A percentile compares a stretch with the other conserved stretches of the same genome.
Evolutionary conservation across 2,329 filamentous ascomycete genomes (phyloP).

Genomic region (Hymenoscyphus occultus): DNA sequence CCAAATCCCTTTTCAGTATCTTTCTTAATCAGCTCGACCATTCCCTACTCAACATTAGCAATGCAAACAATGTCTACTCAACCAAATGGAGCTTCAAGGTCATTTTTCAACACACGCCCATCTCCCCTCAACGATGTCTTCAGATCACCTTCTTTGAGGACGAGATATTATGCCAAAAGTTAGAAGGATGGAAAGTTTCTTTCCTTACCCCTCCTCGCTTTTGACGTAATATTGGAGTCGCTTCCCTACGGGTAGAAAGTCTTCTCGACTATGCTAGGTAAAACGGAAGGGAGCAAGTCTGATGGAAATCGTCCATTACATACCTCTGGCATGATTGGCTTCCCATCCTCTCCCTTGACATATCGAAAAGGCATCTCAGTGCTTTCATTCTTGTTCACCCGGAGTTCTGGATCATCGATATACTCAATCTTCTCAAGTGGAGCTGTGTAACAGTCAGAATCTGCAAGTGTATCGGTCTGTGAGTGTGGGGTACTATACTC

Average conservation of each 20-base stretch:
- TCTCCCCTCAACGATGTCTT: too few relatives aligned
- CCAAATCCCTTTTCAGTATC: conserved; percentile 91
- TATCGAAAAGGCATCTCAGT: conserved; percentile 99
- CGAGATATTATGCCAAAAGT: not conserved
- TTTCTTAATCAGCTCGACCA: conserved; percentile 89
- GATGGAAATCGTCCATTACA: conserved; percentile 31
- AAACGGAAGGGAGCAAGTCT: too few relatives aligned
- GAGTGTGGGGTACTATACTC: conserved; percentile 51
- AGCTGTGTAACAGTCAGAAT: conserved; percentile 48
- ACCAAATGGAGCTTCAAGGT: not conserved
- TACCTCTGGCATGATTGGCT: conserved; percentile 90
- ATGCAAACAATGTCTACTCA: not conserved
- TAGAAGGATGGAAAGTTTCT: not conserved
- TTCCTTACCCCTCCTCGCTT: too few relatives aligned
- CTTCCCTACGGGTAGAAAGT: too few relatives aligned
- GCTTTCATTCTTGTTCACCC: conserved; percentile 86
- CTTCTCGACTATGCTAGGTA: too few relatives aligned
- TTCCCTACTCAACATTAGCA: conserved; percentile 55
- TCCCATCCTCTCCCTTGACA: conserved; percentile 69
- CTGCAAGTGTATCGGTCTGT: not conserved
- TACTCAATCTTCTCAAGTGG: conserved; percentile 77
- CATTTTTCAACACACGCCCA: not conserved
- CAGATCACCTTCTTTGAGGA: too few relatives aligned
- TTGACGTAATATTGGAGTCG: too few relatives aligned
- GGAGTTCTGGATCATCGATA: conserved; percentile 83